Evolutionary conservation across 1,284 basidiomycete species (phyloP).

Genomic region (Coniophora puteana): DNA sequence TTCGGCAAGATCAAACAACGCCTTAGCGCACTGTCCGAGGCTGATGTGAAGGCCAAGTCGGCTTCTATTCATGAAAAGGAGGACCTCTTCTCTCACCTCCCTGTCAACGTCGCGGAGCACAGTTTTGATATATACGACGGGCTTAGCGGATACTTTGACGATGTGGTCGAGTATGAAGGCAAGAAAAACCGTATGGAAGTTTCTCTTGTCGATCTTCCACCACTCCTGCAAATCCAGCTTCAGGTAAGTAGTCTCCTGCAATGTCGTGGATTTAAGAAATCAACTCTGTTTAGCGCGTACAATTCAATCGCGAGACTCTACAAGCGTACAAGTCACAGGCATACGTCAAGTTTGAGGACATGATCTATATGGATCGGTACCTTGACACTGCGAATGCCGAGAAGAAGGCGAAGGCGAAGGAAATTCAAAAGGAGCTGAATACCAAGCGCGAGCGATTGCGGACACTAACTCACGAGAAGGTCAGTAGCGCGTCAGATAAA

Average conservation of each 20-base stretch:
- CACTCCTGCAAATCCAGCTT: conserved; percentile 91
- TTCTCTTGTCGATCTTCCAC: conserved; percentile 82
- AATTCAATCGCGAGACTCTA: conserved; percentile 89
- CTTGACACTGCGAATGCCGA: conserved; percentile 69
- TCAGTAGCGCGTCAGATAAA: too few relatives aligned
- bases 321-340: conserved; percentile 96
- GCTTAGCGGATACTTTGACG: conserved; percentile 88
- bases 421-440: conserved; percentile 65
- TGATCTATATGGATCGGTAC: conserved; percentile 90
- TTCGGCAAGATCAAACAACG: conserved; percentile 85
- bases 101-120: conserved; percentile 89
- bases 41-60: conserved; percentile 39
- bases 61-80: conserved; percentile 78
- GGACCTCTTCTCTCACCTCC: conserved; percentile 90
- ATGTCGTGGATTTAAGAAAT: conserved; percentile 3
- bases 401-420: conserved; percentile 69
- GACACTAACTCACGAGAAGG: conserved; percentile 67
- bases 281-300: conserved; percentile 73
- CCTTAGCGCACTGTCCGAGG: conserved; percentile 42
- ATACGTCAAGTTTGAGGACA: conserved; percentile 88
- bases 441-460: conserved; percentile 63
- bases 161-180: conserved; percentile 86
- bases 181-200: conserved; percentile 87
- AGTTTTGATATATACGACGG: conserved; percentile 92
- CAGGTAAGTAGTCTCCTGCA: conserved; percentile 51